Conservation (phyloP, 2,329 filamentous ascomycete species). For the Beauveria australis region DNA sequence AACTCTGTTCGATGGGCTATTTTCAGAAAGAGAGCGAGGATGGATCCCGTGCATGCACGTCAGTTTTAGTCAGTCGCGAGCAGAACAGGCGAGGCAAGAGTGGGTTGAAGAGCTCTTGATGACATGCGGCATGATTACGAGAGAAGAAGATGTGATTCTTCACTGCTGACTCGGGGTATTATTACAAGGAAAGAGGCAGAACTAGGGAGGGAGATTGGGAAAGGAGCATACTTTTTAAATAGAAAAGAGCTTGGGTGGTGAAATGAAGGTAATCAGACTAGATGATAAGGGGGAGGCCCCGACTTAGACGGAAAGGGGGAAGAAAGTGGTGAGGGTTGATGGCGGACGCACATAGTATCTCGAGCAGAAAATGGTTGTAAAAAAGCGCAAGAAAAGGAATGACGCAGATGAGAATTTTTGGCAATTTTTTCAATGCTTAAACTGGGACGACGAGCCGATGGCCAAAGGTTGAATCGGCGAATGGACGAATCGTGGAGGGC, state of each 20-base stretch:
- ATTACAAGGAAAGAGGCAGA: neutral
- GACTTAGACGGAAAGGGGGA: neutral
- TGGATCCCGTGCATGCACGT: constrained; percentile 2
- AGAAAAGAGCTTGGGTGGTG: neutral
- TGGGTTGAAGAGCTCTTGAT: neutral
- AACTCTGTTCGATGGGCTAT: neutral
- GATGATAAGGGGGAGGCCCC: neutral
- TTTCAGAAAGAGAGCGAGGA: neutral
- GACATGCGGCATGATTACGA: neutral
- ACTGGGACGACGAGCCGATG: neutral
- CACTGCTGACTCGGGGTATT: too few relatives aligned
- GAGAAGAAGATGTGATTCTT: neutral
- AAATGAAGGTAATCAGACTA: neutral
- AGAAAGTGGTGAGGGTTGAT: neutral
- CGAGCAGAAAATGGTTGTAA: too few relatives aligned
- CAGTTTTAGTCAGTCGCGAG: constrained; percentile 8
- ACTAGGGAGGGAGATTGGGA: neutral
- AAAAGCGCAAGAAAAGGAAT: neutral
- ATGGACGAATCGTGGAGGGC: constrained; percentile 1
- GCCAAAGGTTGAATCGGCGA: neutral
- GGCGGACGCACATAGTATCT: neutral
- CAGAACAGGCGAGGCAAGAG: neutral
- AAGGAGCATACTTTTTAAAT: neutral
- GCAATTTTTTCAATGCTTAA: neutral
- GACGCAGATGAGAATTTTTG: neutral